Base-by-base conservation (phyloP, 2,329 filamentous ascomycete species). In the Biscogniauxia marginata region DNA sequence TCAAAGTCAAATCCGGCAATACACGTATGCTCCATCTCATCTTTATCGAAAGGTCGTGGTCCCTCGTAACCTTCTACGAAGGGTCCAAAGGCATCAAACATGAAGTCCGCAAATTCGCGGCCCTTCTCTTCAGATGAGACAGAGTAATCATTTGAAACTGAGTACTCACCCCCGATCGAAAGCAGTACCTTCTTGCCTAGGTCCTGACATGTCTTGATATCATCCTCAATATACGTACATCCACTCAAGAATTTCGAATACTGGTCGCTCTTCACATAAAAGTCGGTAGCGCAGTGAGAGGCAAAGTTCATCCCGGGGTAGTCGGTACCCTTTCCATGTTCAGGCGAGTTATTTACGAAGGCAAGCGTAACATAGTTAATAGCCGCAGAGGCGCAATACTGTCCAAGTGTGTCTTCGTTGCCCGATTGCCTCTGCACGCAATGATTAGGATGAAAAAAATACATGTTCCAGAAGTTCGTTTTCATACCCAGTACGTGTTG, bases 111-210 rank as follows among this genome's bases (percentile, higher is more conserved):
- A 63, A 77, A 76, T 13, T 68, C 60, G 18, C 58, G 48, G 30
- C 71, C 74, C 5, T 69, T 65, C 18, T 60, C 52, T 7, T 58
- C 53, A 44, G 54, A 64, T 1, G 70, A 70, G 44, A 77, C 51
- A 13, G 67, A 65, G 61, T 77, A 77, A 68, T 74, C 67, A 56
- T 64, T 67, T 9, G 51, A 24, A 19, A 52, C 21, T 6, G 56
- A 56, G 49, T 62, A 72, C 9, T 60, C 80, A 44, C 86, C 85
- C 46, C 86, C 86, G 48, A 89, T 78, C 11, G 85, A 88, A 22
- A 88, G 75, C 45, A 88, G 71, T 52, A 89, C 80, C 59, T 84
- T 87, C 73, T 87, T 88, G 54, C 80, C 79, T 54, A 80, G 71
- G 4, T 68, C 60, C 67, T 87, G 84, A 70, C 85, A 89, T 23